Evolutionary conservation across 2,329 filamentous ascomycete genomes (phyloP), one percentile per base, ranked within the genome.

Genomic region (Ophiosphaerella korrae): DNA sequence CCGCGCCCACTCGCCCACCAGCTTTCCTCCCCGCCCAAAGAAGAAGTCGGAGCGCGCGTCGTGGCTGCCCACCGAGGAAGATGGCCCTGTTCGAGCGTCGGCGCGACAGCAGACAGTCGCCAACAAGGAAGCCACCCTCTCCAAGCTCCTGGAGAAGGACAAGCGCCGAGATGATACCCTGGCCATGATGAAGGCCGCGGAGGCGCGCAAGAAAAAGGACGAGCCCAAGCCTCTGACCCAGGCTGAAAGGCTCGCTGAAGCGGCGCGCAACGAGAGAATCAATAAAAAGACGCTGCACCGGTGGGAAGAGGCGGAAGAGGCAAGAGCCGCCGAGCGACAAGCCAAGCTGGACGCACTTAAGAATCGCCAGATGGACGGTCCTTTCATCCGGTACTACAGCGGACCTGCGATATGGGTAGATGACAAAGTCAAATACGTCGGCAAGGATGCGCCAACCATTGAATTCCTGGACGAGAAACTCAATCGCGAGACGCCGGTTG

Each of bases 271-370:
- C 6, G 94, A 97, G 74, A 88, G 88, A 73, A 82, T 87, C 64
- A 97, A 99, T 73, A 84, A 88, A 62, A 95, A 90, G 80, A 97
- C 88, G 73, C 77, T 96, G 67, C 97, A 93, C 68, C 83, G 90
- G 48, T 97, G 93, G 92, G 92, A 97, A 73, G 88, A 91, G 72
- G 90, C 91, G 6, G 94, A 99, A 76, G 92, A 91, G 75, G 86
- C 88, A 70, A 86, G 93, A 51, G 89, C 92, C 60, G 90, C 93
- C 64, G 89, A 96, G 67, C 84, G 93, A 54, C 84, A 86, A 57
- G 88, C 87, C 35, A 93, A 89, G 75, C 80, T 97, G 41, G 92
- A 93, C 34, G 94, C 93, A 12, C 79, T 97, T 62, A 89, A 96
- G 65, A 90, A 92, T 70, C 85, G 92, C 42, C 90, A 89, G 43